These are phyloP conservation scores for Eucalyptus erythrocorys DNA, from an alignment of 345 rosid genomes.

Conservation along the genomic window DNA sequence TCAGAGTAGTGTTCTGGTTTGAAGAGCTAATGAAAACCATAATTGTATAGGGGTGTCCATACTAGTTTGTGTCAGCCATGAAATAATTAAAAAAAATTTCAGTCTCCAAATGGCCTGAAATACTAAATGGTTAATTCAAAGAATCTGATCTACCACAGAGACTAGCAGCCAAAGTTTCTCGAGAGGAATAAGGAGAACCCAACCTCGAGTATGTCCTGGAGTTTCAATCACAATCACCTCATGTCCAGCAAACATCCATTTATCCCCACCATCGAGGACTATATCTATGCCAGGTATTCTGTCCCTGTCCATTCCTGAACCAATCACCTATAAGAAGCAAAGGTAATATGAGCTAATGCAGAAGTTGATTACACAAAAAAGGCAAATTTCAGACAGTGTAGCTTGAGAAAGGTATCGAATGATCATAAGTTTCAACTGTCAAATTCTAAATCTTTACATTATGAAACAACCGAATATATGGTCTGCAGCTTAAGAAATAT, in stretches of 20 bases:
- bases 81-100: not conserved
- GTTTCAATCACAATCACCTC: conserved; percentile 79
- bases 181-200: not conserved
- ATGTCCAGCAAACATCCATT: conserved; percentile 99
- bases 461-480: not conserved
- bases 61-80: not conserved
- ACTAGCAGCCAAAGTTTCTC: not conserved
- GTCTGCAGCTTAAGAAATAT: not conserved
- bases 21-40: not conserved
- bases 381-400: not conserved
- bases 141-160: not conserved
- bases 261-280: conserved; percentile 71
- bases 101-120: not conserved
- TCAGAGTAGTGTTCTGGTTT: not conserved
- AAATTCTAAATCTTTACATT: not conserved
- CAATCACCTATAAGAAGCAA: conserved; percentile 68
- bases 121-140: not conserved
- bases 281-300: conserved; percentile 93
- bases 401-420: not conserved
- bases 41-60: not conserved
- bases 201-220: conserved; percentile 98
- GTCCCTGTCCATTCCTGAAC: conserved; percentile 64
- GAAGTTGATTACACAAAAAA: not conserved
- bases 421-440: not conserved
- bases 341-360: not conserved